Evolutionary conservation across 352 stramenopile species (phyloP), one percentile per base, ranked within the genome.

Genomic region (Globisporangium yorkense): DNA sequence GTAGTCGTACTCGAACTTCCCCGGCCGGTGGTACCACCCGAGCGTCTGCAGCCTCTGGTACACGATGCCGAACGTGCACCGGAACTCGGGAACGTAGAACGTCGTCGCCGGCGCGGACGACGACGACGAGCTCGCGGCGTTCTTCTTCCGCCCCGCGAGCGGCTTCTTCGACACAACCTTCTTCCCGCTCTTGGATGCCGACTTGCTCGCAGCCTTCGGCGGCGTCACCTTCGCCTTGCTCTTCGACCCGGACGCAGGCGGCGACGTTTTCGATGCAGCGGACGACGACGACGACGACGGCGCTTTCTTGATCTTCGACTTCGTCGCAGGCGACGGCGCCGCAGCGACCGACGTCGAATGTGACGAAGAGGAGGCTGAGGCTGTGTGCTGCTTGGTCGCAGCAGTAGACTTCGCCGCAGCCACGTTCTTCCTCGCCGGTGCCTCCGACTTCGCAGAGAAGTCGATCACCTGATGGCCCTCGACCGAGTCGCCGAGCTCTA

Each of bases 1-100:
- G 72, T 92, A 92, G 59, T 92, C 82, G 64, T 92, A 92, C 68
- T 87, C 82, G 31, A 92, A 92, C 39, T 61, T 56, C 10, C 82
- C 82, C 6, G 55, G 66, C 10, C 63, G 72, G 65, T 89, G 71
- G 54, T 77, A 62, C 79, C 79, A 92, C 18, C 82, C 82, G 9
- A 73, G 61, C 5, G 75, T 58, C 61, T 92, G 70, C 24, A 92
- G 67, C 48, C 68, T 75, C 41, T 74, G 49, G 52, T 88, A 89
- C 51, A 92, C 71, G 29, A 82, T 68, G 24, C 79, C 82, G 55
- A 92, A 89, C 35, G 75, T 79, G 61, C 76, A 83, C 33, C 68
- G 65, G 68, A 92, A 92, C 59, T 87, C 75, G 9, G 82, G 82
- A 6, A 61, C 51, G 12, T 70, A 59, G 52, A 89, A 87, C 20